A percentile compares a stretch with the other conserved stretches of the same genome.
Evolutionary conservation across 345 rosid genomes (phyloP).

Genomic region (Ailanthus altissimus): DNA sequence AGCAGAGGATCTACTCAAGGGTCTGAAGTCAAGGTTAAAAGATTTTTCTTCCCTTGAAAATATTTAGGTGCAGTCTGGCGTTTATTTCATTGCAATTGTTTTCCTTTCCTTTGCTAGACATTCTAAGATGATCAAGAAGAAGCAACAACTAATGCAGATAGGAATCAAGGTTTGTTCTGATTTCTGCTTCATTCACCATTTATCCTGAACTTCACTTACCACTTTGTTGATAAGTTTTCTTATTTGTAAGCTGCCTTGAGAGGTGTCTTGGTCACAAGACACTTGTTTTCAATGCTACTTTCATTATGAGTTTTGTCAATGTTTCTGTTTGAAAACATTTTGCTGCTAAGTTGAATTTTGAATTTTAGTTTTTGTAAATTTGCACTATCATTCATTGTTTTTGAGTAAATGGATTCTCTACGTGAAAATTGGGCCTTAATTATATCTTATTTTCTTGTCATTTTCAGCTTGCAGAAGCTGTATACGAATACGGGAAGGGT

Average conservation of each 20-base stretch:
- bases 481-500: constrained; percentile 63
- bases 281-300: too few species aligned
- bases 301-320: too few species aligned
- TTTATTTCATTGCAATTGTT: constrained; percentile 21
- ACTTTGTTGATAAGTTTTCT: too few species aligned
- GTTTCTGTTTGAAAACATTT: too few species aligned
- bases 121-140: constrained; percentile 66
- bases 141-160: constrained; percentile 68
- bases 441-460: not conserved
- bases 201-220: too few species aligned
- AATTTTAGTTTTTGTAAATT: too few species aligned
- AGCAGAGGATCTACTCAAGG: constrained; percentile 68
- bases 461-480: constrained; percentile 74
- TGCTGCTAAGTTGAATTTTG: too few species aligned
- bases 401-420: too few species aligned
- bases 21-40: constrained; percentile 67
- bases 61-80: not conserved
- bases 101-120: constrained; percentile 48
- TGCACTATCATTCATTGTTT: too few species aligned
- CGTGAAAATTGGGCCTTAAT: not conserved
- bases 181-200: constrained; percentile 22
- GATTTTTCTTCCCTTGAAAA: constrained; percentile 18
- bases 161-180: constrained; percentile 62
- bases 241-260: too few species aligned
- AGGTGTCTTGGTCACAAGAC: too few species aligned